Evolutionary conservation across 768 basidiomycete species (phyloP).

Genomic region (Leccinum fibrillosum): DNA sequence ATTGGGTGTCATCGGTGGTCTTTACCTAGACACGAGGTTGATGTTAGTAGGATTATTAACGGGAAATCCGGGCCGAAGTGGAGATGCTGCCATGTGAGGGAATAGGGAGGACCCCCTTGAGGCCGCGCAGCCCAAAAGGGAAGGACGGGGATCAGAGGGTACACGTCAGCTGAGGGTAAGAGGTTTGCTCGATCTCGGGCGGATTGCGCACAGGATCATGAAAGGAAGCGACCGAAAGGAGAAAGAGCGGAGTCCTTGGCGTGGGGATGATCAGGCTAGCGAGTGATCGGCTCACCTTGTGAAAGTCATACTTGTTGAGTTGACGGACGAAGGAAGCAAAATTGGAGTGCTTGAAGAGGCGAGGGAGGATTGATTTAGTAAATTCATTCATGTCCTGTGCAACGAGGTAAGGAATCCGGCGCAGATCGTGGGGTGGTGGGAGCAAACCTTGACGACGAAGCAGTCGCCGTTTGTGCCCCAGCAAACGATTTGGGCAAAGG

Average conservation of each 20-base stretch:
- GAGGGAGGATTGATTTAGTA: conserved; percentile 85
- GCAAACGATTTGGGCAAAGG: conserved; percentile 68
- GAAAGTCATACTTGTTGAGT: conserved; percentile 95
- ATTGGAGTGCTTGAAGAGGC: conserved; percentile 94
- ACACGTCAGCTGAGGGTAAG: not conserved
- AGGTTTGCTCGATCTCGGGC: conserved; percentile 15
- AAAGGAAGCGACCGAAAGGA: conserved; percentile 11
- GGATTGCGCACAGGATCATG: conserved; percentile 7
- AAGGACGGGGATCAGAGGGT: conserved; percentile 10
- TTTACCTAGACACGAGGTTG: conserved; percentile 51
- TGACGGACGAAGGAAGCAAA: conserved; percentile 92
- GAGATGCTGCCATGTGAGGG: not conserved
- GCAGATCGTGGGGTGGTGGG: not conserved
- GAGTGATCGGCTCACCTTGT: conserved; percentile 56
- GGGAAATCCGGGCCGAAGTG: conserved; percentile 2
- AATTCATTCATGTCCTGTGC: conserved; percentile 90
- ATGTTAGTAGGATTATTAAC: not conserved
- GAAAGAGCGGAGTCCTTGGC: not conserved
- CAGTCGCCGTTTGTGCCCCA: conserved; percentile 86
- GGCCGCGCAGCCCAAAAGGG: conserved; percentile 9
- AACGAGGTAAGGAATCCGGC: conserved; percentile 10
- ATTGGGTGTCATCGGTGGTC: conserved; percentile 78
- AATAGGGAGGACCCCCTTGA: conserved; percentile 6
- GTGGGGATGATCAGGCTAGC: not conserved
- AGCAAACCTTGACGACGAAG: conserved; percentile 78